Conservation (phyloP, 2,329 filamentous ascomycete genomes). For the Fusarium abutilonis region DNA sequence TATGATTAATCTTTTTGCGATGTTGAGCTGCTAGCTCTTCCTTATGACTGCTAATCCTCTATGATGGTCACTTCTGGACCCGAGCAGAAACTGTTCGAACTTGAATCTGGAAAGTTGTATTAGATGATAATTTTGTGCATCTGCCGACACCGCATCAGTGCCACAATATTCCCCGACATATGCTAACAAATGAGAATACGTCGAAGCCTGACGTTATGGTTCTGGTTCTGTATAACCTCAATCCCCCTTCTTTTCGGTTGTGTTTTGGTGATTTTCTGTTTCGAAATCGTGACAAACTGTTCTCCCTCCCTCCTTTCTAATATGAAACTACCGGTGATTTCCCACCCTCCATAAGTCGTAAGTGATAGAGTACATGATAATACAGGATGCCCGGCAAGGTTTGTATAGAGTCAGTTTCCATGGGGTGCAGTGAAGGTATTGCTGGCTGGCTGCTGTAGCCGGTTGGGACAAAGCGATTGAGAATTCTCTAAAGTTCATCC, state of each 20-base stretch:
- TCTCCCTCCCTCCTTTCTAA: conserved; percentile 19
- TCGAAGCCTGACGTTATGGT: conserved; percentile 32
- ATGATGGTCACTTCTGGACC: too few species aligned
- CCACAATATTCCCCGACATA: conserved; percentile 27
- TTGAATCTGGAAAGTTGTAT: conserved; percentile 40
- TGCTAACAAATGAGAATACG: conserved; percentile 44
- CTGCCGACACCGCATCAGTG: conserved; percentile 23
- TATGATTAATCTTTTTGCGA: not conserved
- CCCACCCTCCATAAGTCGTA: conserved; percentile 41
- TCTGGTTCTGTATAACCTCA: conserved; percentile 25
- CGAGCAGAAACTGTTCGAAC: not conserved
- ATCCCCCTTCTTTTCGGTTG: conserved; percentile 28
- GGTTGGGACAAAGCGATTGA: not conserved
- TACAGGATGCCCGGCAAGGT: conserved; percentile 31
- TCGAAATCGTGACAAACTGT: conserved; percentile 11
- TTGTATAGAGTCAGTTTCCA: conserved; percentile 1
- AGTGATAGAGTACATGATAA: conserved; percentile 44
- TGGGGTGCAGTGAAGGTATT: not conserved
- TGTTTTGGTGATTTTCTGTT: conserved; percentile 25
- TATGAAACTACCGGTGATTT: conserved; percentile 12
- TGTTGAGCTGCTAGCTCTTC: not conserved
- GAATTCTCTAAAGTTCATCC: conserved; percentile 50
- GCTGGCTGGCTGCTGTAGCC: conserved; percentile 1
- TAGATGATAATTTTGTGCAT: conserved; percentile 34
- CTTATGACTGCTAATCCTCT: too few species aligned